Evolutionary conservation across 805 yeast genomes (phyloP), one percentile per base, ranked within the genome.

Genomic region (Kluyveromyces aestuarii): DNA sequence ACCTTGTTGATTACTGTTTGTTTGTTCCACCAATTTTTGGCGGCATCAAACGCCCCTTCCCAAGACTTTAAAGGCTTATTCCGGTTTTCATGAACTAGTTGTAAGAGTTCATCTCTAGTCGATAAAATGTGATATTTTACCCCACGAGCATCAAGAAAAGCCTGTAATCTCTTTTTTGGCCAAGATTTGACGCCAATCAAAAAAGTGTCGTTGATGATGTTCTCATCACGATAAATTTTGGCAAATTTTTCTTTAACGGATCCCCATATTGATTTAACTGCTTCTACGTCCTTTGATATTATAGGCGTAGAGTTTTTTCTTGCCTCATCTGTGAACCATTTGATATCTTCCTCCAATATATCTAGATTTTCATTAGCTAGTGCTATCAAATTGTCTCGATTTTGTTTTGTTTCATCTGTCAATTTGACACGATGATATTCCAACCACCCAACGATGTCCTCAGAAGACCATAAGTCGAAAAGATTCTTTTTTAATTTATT

Each of bases 381-480:
- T 11, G 62, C 50, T 5, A 65, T 56, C 43, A 76, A 61, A 37
- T 66, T 62, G 35, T 71, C 70, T 49, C 64, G 71, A 42, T 66
- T 65, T 9, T 55, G 42, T 18, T 63, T 66, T 11, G 60, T 44
- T n/a, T 64, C 58, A 36, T 70, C 68, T 38, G 67, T 66, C 40
- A 71, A 56, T 13, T 64, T 61, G 38, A 72, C 60, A 27, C 74
- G 75, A 56, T 76, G 79, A 39, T 67, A 59, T 48, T 69, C 62
- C 35, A 82, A 62, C 79, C 85, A 82, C 50, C 73, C 74, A 55
- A 71, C 67, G 50, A 82, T 62, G 55, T 81, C 84, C 5, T 73
- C 67, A 25, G 74, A 69, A 3, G 78, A 63, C 84, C 84, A 79
- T 16, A 70, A 63, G 50, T 76, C 69, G 59, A 79, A 73, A 18